These are phyloP conservation scores for Punica granatum DNA, from an alignment of 345 rosid species.

Conservation along the genomic window DNA sequence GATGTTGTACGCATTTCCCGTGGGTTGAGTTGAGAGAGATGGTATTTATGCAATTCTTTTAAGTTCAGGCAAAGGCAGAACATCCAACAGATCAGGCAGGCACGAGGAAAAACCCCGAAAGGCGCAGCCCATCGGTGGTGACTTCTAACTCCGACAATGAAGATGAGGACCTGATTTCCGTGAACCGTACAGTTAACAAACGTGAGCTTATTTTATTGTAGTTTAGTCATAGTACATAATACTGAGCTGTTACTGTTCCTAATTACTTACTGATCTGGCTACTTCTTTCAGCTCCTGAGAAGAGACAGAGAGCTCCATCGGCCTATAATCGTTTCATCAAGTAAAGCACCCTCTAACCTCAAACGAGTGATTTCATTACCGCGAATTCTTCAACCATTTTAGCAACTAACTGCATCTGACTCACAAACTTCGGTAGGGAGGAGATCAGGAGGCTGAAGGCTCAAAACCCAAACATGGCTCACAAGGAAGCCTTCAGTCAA, in stretches of 20 bases:
- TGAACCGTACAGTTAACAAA: conserved; percentile 65
- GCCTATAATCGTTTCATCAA: conserved; percentile 95
- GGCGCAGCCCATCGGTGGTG: conserved; percentile 35
- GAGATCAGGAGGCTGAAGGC: conserved; percentile 94
- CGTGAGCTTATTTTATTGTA: conserved; percentile 36
- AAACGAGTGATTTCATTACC: neutral
- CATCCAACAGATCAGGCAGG: conserved; percentile 21
- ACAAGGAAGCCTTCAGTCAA: conserved; percentile 95
- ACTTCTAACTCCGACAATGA: conserved; percentile 54
- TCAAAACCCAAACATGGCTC: conserved; percentile 87
- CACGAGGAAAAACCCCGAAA: conserved; percentile 20
- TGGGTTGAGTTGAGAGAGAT: neutral
- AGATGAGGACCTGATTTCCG: conserved; percentile 43
- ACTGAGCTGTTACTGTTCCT: neutral
- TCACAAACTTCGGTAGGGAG: conserved; percentile 45
- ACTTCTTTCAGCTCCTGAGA: conserved; percentile 73
- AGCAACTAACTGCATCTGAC: neutral
- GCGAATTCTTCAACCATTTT: neutral
- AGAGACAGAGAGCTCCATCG: conserved; percentile 94
- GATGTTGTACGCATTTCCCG: too few species aligned
- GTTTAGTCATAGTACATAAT: neutral
- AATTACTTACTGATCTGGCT: neutral
- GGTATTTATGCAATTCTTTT: neutral
- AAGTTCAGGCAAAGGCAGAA: conserved; percentile 39
- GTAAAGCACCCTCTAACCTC: conserved; percentile 26